Percentiles rank a stretch among this genome's conserved stretches.
Conservation (phyloP, 345 rosid species). For the Physaria fendleri region DNA sequence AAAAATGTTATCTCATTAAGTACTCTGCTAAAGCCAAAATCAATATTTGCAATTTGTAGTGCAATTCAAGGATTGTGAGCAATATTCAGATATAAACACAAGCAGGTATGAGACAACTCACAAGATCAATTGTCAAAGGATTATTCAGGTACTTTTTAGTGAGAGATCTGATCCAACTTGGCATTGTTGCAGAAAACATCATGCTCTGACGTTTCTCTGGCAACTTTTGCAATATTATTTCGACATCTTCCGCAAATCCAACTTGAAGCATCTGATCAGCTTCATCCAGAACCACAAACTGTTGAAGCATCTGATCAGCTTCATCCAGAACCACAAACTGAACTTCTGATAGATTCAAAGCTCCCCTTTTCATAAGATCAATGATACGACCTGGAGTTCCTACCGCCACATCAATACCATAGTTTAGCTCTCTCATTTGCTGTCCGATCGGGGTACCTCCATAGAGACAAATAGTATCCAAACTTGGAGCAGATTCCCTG, state of each 20-base stretch:
- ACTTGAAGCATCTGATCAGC: too few species aligned
- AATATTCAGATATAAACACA: background rate
- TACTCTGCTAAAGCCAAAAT: too few species aligned
- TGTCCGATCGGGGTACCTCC: constrained; percentile 74
- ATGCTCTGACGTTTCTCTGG: constrained; percentile 76
- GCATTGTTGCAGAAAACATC: constrained; percentile 99
- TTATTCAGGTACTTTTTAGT: constrained; percentile 60
- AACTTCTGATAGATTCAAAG: constrained; percentile 66
- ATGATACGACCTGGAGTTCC: constrained; percentile 98
- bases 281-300: too few species aligned
- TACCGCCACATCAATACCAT: constrained; percentile 82
- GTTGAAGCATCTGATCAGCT: constrained; percentile 99
- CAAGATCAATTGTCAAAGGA: constrained; percentile 88
- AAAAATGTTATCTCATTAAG: too few species aligned
- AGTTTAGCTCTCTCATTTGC: constrained; percentile 73
- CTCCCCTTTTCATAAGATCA: constrained; percentile 85
- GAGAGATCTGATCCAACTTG: constrained; percentile 73
- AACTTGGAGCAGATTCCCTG: constrained; percentile 62
- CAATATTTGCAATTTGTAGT: background rate
- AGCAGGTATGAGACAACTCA: constrained; percentile 33
- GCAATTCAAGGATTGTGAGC: too few species aligned
- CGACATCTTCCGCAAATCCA: constrained; percentile 90
- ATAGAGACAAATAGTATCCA: constrained; percentile 82
- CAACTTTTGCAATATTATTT: constrained; percentile 57
- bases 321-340: constrained; percentile 88